These are phyloP conservation scores for Sporothrix mexicana DNA, from an alignment of 2,329 filamentous ascomycete genomes.

Conservation along the genomic window DNA sequence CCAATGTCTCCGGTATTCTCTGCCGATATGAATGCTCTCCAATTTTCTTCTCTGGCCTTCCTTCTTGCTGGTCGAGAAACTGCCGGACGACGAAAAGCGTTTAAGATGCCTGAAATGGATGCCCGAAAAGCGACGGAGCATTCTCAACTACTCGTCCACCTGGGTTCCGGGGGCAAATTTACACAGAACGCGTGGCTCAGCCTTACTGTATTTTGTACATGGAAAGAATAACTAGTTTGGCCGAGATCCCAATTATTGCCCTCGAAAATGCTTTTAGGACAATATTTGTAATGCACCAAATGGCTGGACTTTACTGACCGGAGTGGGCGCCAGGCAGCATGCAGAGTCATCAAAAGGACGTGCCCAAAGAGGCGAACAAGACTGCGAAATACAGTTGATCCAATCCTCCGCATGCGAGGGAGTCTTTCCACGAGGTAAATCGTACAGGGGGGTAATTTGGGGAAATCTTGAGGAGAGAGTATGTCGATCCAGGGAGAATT, in stretches of 20 bases:
- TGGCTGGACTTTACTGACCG: background rate
- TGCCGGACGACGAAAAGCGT: background rate
- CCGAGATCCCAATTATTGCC: background rate
- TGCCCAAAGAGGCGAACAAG: background rate
- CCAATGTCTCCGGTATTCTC: background rate
- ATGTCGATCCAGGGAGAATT: background rate
- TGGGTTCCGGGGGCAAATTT: background rate
- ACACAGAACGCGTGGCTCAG: background rate
- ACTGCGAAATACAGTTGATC: too few species aligned
- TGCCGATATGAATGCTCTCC: background rate
- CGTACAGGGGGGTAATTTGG: background rate
- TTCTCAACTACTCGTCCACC: background rate
- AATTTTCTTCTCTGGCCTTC: background rate
- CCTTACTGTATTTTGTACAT: background rate
- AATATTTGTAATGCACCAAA: too few species aligned
- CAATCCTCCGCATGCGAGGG: background rate
- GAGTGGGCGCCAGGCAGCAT: background rate
- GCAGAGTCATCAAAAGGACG: background rate
- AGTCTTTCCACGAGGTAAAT: conserved; percentile 12
- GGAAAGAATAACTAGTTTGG: background rate
- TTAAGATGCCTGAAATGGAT: too few species aligned
- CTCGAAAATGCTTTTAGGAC: background rate
- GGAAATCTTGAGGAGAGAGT: background rate
- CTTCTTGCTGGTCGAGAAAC: background rate
- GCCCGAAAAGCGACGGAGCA: background rate